Percentiles rank a stretch among this genome's conserved stretches.
Evolutionary conservation across 2,329 filamentous ascomycete species (phyloP).

Genomic region (Monosporascus sp.): DNA sequence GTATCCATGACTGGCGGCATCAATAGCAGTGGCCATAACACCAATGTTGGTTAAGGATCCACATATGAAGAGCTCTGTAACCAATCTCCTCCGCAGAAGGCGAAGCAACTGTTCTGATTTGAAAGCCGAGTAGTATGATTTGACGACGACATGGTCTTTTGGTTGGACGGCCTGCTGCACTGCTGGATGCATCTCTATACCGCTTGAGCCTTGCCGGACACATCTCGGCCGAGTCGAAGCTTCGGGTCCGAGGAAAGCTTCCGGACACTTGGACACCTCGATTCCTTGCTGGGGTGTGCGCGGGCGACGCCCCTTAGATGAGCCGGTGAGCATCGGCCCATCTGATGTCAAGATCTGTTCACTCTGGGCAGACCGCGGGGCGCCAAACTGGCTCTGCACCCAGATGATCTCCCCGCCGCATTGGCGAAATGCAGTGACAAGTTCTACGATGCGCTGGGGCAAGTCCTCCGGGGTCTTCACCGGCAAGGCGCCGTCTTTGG

Average conservation of each 20-base stretch:
- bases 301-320: conserved; percentile 16
- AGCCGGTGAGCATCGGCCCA: conserved; percentile 4
- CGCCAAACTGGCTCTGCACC: conserved; percentile 71
- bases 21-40: conserved; percentile 84
- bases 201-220: conserved; percentile 38
- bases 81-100: conserved; percentile 74
- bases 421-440: conserved; percentile 69
- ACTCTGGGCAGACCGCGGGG: conserved; percentile 51
- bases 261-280: conserved; percentile 15
- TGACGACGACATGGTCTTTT: conserved; percentile 51
- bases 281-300: conserved; percentile 20
- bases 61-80: conserved; percentile 85
- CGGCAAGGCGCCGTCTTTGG: conserved; percentile 60
- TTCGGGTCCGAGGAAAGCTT: conserved; percentile 36
- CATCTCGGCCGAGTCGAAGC: conserved; percentile 30
- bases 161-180: conserved; percentile 39
- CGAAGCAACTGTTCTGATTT: conserved; percentile 67
- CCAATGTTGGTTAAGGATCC: conserved; percentile 83
- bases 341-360: conserved; percentile 44
- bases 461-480: conserved; percentile 60
- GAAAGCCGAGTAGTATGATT: conserved; percentile 86
- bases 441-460: conserved; percentile 56
- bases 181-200: conserved; percentile 37
- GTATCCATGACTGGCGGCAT: conserved; percentile 83
- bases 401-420: conserved; percentile 71